These are phyloP conservation scores for Pseudogymnoascus sp. DNA, from an alignment of 2,329 filamentous ascomycete species.

Conservation along the genomic window DNA sequence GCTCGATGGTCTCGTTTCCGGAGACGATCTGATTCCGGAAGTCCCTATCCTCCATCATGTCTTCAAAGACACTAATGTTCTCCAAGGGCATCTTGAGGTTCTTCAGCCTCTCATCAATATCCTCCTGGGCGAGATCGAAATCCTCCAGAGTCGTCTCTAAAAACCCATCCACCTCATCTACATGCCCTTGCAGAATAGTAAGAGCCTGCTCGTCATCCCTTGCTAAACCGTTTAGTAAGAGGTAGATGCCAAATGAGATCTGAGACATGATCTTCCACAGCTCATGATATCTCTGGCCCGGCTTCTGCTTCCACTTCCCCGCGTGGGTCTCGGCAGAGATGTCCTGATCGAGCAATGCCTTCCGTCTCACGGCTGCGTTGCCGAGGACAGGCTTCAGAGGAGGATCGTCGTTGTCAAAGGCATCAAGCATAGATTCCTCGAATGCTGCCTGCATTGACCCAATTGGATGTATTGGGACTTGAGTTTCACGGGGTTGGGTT, in stretches of 20 bases:
- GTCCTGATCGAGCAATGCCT: constrained; percentile 58
- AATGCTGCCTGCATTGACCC: constrained; percentile 72
- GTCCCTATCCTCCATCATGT: constrained; percentile 74
- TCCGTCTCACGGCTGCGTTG: constrained; percentile 55
- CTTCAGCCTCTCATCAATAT: constrained; percentile 72
- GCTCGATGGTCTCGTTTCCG: constrained; percentile 86
- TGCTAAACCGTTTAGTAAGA: constrained; percentile 75
- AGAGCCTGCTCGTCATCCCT: constrained; percentile 86
- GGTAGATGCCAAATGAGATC: constrained; percentile 86
- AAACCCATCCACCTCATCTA: constrained; percentile 89
- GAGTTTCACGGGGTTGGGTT: constrained; percentile 10
- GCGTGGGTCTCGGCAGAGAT: constrained; percentile 64
- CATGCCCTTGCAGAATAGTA: constrained; percentile 80
- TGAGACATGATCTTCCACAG: constrained; percentile 85
- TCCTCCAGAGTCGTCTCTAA: constrained; percentile 81
- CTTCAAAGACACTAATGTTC: constrained; percentile 74
- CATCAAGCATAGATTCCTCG: constrained; percentile 71
- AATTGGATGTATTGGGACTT: constrained; percentile 59
- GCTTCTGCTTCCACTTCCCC: constrained; percentile 66
- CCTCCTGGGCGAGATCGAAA: constrained; percentile 66
- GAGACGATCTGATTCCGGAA: constrained; percentile 77
- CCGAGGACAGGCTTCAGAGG: constrained; percentile 47
- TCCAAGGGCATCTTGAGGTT: constrained; percentile 76
- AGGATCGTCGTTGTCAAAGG: constrained; percentile 41
- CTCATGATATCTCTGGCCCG: constrained; percentile 74